Evolutionary conservation across 176 grass and related monocot genomes (phyloP), one percentile per base, ranked within the genome.

Genomic region (Saccharum spontaneum): DNA sequence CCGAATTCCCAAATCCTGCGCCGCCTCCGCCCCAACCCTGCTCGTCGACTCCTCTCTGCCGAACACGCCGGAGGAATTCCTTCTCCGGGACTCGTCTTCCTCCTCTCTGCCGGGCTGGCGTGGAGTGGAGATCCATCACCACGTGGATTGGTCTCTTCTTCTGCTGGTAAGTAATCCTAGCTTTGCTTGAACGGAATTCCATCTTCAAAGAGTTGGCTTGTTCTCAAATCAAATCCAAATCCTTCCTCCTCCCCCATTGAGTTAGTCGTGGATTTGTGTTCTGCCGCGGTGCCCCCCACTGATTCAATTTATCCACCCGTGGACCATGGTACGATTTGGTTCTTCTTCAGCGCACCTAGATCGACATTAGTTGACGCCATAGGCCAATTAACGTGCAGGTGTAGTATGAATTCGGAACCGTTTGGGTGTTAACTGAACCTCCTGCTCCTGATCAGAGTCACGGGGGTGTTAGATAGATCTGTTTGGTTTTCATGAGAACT

Each of bases 1-100:
- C 76, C 37, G 17, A 84, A 67, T 73, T 79, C 75, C 81, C 68
- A 80, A 89, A 79, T 68, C 68, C 69, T 16, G 46, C 60, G 68
- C 69, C 46, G 68, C 76, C 44, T 49, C 11, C 4, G 36, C 70
- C 36, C 39, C 10, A 44, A 64, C 57, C 38, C 39, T 0, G 57
- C 77, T 78, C n/a, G 57, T 20, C 40, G 11, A 12, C 44, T 67
- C 69, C 75, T 74, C 23, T 10, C 45, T 46, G 28, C 60, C 45
- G 69, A 43, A 57, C 87, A 57, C 68, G 59, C 76, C 69, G 28
- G 67, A 40, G 13, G 43, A 39, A 40, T 15, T 9, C 37, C 36
- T 39, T 24, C 75, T 20, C 50, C 14, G 23, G 9, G 14, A 22
- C 24, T 33, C 62, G 16, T 30, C 77, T 24, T 16, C 41, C 40